Percentiles rank a stretch among this genome's conserved stretches.
phyloP scores from a whole-genome alignment of 2,329 filamentous ascomycete species.

The Stromatinia cepivora region DNA sequence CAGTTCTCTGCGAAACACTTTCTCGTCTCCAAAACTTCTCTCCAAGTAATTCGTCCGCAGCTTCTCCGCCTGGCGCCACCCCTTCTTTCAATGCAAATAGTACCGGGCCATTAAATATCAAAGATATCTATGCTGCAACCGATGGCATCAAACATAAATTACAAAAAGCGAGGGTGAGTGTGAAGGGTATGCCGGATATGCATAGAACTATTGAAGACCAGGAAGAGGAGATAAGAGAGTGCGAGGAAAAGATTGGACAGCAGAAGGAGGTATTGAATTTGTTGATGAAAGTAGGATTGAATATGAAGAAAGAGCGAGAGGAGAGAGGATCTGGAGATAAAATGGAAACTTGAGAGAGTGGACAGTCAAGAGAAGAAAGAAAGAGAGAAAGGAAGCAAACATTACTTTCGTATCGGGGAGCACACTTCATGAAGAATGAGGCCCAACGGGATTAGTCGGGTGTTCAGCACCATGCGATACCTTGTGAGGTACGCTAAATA shows the following conservation, averaged over 20 bases:
- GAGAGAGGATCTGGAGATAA: conserved; percentile 27
- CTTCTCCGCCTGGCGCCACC: conserved; percentile 37
- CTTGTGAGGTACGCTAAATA: conserved; percentile 9
- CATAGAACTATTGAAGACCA: conserved; percentile 66
- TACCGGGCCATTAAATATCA: conserved; percentile 46
- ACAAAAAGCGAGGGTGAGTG: conserved; percentile 69
- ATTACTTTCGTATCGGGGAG: not conserved
- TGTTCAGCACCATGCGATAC: not conserved
- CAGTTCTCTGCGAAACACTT: conserved; percentile 76
- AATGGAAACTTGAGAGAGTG: conserved; percentile 20
- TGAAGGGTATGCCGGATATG: conserved; percentile 69
- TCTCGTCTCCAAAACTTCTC: conserved; percentile 63
- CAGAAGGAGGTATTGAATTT: conserved; percentile 60
- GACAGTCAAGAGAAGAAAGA: not conserved
- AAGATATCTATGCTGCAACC: conserved; percentile 77
- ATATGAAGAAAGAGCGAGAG: conserved; percentile 43
- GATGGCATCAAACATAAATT: conserved; percentile 81
- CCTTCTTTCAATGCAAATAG: conserved; percentile 43
- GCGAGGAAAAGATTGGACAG: conserved; percentile 62
- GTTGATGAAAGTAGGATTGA: conserved; percentile 53
- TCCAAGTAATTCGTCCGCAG: conserved; percentile 40
- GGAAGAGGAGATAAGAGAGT: conserved; percentile 64
- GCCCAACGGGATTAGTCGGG: not conserved
- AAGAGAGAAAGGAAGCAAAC: not conserved
- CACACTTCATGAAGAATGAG: not conserved